Percentiles rank a stretch among this genome's conserved stretches.
Conservation (phyloP, 306 rosid genomes). For the Gastrolobium villosum region DNA sequence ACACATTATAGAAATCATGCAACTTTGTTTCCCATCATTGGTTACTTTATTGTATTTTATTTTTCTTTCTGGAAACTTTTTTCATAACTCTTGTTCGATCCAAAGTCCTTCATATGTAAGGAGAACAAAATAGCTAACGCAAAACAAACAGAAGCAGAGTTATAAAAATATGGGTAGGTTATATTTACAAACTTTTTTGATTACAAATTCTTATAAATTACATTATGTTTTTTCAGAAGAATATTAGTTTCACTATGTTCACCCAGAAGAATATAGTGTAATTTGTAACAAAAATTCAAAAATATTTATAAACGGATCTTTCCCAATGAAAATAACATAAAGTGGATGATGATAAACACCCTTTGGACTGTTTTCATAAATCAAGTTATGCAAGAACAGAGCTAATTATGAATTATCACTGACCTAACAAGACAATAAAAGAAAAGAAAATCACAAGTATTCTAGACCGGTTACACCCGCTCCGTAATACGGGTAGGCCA, state of each 20-base stretch:
- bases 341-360: background rate
- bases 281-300: too few species aligned
- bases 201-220: too few species aligned
- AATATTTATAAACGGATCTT: too few species aligned
- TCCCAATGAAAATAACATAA: too few species aligned
- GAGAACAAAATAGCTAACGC: background rate
- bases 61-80: background rate
- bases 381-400: background rate
- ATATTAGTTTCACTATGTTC: too few species aligned
- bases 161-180: too few species aligned
- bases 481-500: too few species aligned
- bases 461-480: too few species aligned
- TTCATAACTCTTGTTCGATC: background rate
- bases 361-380: background rate
- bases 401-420: background rate
- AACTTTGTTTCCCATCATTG: background rate
- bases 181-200: too few species aligned
- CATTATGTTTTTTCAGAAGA: too few species aligned
- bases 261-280: too few species aligned
- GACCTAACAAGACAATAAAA: constrained; percentile 2
- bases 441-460: background rate
- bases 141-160: background rate
- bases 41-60: background rate
- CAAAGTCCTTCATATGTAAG: background rate
- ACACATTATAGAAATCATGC: background rate